A percentile compares a stretch with the other conserved stretches of the same genome.
phyloP scores from a whole-genome alignment of 2,329 filamentous ascomycete species.

The Pseudogymnoascus sp. region DNA sequence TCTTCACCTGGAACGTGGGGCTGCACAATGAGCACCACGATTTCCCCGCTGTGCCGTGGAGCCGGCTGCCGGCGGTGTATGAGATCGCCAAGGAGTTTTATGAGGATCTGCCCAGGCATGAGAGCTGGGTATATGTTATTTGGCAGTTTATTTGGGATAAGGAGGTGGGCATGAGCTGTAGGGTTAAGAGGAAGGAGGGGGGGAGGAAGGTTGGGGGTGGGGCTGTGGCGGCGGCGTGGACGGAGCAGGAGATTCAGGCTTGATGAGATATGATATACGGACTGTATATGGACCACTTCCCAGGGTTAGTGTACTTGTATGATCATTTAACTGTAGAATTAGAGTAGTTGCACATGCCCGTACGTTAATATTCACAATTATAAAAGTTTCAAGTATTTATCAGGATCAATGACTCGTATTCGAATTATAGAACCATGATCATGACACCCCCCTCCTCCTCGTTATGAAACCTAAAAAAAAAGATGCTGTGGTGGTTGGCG shows the following conservation, averaged over 20 bases:
- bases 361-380: constrained; percentile 3
- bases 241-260: constrained; percentile 60
- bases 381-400: neutral
- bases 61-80: constrained; percentile 67
- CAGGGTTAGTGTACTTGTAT: neutral
- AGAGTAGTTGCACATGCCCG: neutral
- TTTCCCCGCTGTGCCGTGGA: constrained; percentile 96
- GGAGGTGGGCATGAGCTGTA: constrained; percentile 80
- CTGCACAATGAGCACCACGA: constrained; percentile 99
- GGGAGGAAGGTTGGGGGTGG: constrained; percentile 48
- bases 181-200: constrained; percentile 85
- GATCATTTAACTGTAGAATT: neutral
- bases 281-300: no score
- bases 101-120: constrained; percentile 73
- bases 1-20: constrained; percentile 93
- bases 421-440: constrained; percentile 4
- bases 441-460: neutral
- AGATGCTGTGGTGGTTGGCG: neutral
- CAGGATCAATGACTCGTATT: constrained; percentile 7
- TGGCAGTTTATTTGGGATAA: constrained; percentile 94
- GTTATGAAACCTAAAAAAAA: neutral
- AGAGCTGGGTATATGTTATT: constrained; percentile 86
- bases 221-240: constrained; percentile 47
- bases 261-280: constrained; percentile 29
- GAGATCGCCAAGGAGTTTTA: constrained; percentile 87